Conservation (phyloP, 495 filamentous ascomycete genomes). For the Elasticomyces elasticus region DNA sequence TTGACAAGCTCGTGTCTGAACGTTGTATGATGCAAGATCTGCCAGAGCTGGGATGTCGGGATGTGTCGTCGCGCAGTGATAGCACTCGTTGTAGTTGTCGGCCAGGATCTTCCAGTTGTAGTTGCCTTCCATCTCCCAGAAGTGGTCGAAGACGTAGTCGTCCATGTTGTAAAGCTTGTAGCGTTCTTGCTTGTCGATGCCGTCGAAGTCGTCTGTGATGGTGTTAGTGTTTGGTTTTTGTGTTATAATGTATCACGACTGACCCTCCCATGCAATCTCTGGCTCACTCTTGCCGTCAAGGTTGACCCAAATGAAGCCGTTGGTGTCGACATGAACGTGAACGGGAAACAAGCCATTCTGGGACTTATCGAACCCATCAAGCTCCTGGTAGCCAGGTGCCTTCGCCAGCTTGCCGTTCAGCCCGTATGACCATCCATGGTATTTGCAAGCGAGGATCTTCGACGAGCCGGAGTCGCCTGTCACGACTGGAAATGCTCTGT, state of each 20-base stretch:
- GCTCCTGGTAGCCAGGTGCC: constrained; percentile 46
- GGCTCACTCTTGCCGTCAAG: constrained; percentile 37
- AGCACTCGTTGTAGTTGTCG: constrained; percentile 46
- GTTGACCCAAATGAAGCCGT: constrained; percentile 46
- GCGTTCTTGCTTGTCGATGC: constrained; percentile 31
- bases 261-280: constrained; percentile 34
- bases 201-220: constrained; percentile 28
- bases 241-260: too few species aligned
- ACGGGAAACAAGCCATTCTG: constrained; percentile 40
- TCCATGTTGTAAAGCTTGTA: constrained; percentile 36
- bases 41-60: constrained; percentile 38
- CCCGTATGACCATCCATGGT: constrained; percentile 56
- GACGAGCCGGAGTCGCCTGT: constrained; percentile 39
- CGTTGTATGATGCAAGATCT: constrained; percentile 37
- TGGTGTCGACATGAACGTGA: constrained; percentile 38
- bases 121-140: constrained; percentile 37
- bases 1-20: constrained; percentile 33
- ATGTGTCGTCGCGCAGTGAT: constrained; percentile 43
- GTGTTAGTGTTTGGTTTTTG: neutral
- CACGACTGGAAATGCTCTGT: constrained; percentile 48
- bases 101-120: constrained; percentile 46
- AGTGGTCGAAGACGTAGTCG: constrained; percentile 41
- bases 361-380: constrained; percentile 46
- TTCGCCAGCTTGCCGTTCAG: constrained; percentile 46
- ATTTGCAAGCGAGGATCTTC: constrained; percentile 46